These are phyloP conservation scores for Chaetoceros muelleri DNA, from an alignment of 108 stramenopile genomes.

Conservation along the genomic window DNA sequence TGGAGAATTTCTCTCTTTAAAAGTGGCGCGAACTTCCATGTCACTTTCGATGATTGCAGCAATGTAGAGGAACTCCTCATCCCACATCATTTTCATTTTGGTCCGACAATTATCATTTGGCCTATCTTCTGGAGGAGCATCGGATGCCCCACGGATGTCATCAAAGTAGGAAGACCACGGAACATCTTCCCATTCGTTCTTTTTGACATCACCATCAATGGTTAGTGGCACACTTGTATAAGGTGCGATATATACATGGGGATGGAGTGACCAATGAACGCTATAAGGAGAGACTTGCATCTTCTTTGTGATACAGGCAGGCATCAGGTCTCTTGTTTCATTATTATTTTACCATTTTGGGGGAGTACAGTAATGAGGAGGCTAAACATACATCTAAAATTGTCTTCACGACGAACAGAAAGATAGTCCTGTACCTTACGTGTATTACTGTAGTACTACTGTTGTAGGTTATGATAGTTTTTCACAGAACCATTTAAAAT, in stretches of 20 bases:
- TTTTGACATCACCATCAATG: constrained; percentile 64
- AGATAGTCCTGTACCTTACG: no score
- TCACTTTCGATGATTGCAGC: constrained; percentile 33
- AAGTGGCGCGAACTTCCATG: constrained; percentile 27
- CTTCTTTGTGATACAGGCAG: background rate
- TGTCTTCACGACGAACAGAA: no score
- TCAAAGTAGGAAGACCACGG: constrained; percentile 66
- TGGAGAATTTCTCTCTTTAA: constrained; percentile 59
- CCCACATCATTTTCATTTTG: constrained; percentile 68
- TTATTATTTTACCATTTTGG: no score
- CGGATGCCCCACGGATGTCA: constrained; percentile 48
- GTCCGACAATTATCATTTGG: constrained; percentile 39
- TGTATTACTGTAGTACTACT: no score
- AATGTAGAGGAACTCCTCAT: constrained; percentile 68
- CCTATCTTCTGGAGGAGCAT: constrained; percentile 23
- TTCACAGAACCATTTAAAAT: no score
- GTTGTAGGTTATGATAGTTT: no score
- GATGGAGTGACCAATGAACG: constrained; percentile 16
- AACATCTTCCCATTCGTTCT: constrained; percentile 48
- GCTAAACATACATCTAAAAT: no score
- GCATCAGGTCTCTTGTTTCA: background rate
- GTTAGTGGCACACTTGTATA: constrained; percentile 10
- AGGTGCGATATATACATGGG: constrained; percentile 27
- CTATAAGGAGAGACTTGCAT: background rate
- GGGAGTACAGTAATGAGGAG: no score